phyloP scores from a whole-genome alignment of 2,329 filamentous ascomycete species.

The Penicillium sp. region DNA sequence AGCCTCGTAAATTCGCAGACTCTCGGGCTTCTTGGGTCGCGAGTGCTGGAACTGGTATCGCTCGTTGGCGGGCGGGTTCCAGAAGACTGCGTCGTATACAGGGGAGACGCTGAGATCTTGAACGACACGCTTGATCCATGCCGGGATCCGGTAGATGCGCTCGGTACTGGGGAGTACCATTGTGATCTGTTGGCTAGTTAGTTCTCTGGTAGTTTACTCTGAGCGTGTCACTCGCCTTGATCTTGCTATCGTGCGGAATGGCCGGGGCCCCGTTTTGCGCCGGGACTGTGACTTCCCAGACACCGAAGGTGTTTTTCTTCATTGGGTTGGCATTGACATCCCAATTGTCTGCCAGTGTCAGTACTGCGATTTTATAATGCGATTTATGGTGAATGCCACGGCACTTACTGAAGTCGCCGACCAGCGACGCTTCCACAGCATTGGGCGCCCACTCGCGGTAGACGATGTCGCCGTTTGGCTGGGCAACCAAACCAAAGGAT shows the following conservation, averaged over 20 bases:
- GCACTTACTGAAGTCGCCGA: constrained; percentile 84
- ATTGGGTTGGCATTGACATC: constrained; percentile 76
- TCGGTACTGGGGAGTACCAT: constrained; percentile 74
- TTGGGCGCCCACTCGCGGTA: constrained; percentile 98
- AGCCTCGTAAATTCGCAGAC: constrained; percentile 94
- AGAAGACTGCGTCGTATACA: constrained; percentile 91
- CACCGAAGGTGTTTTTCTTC: constrained; percentile 77
- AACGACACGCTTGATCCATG: constrained; percentile 96
- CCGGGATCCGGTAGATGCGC: constrained; percentile 79
- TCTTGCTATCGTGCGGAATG: constrained; percentile 88
- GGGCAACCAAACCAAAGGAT: constrained; percentile 77
- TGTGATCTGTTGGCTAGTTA: constrained; percentile 58
- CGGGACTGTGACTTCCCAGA: constrained; percentile 77
- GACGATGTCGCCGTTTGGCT: constrained; percentile 73
- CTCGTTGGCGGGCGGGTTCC: constrained; percentile 78
- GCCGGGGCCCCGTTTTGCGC: constrained; percentile 67
- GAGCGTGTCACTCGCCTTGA: constrained; percentile 63
- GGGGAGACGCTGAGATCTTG: constrained; percentile 87
- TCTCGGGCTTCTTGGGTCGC: constrained; percentile 75
- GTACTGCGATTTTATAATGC: constrained; percentile 19
- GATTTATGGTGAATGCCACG: too few species aligned
- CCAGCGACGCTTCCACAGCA: constrained; percentile 74
- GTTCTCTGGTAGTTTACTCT: not conserved
- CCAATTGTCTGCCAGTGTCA: constrained; percentile 66
- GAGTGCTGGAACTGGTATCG: constrained; percentile 79